phyloP scores from a whole-genome alignment of 2,329 filamentous ascomycete species.

The Amylocarpus encephaloides region DNA sequence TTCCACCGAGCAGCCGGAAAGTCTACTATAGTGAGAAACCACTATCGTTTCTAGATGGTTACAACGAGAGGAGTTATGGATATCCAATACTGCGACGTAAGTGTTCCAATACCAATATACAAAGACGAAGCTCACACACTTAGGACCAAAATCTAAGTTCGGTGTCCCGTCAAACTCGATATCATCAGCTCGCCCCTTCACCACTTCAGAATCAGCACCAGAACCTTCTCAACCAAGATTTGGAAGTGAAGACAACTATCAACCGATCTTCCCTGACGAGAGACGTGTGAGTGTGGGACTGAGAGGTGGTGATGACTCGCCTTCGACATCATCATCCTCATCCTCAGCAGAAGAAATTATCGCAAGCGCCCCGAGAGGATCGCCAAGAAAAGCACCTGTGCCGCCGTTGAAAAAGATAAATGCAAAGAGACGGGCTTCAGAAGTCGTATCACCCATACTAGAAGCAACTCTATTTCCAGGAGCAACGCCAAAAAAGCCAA shows the following conservation, averaged over 20 bases:
- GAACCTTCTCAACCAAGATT: neutral
- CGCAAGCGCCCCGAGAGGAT: too few species aligned
- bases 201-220: neutral
- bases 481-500: neutral
- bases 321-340: neutral
- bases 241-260: neutral
- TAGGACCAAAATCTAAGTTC: conserved; percentile 11
- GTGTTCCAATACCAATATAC: conserved; percentile 1
- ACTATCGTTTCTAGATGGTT: conserved; percentile 27
- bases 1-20: conserved; percentile 7
- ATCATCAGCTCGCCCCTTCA: neutral
- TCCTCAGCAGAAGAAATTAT: neutral
- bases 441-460: too few species aligned
- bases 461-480: neutral
- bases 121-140: conserved; percentile 1
- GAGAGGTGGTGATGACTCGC: neutral
- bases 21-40: conserved; percentile 22
- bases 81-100: conserved; percentile 25
- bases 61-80: conserved; percentile 25
- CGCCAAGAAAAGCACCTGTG: too few species aligned
- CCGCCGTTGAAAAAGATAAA: too few species aligned
- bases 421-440: too few species aligned
- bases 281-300: neutral
- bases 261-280: neutral
- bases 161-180: neutral